A percentile compares a stretch with the other conserved stretches of the same genome.
These are phyloP conservation scores for Aspergillus heteromorphus DNA, from an alignment of 495 filamentous ascomycete genomes.

Conservation along the genomic window DNA sequence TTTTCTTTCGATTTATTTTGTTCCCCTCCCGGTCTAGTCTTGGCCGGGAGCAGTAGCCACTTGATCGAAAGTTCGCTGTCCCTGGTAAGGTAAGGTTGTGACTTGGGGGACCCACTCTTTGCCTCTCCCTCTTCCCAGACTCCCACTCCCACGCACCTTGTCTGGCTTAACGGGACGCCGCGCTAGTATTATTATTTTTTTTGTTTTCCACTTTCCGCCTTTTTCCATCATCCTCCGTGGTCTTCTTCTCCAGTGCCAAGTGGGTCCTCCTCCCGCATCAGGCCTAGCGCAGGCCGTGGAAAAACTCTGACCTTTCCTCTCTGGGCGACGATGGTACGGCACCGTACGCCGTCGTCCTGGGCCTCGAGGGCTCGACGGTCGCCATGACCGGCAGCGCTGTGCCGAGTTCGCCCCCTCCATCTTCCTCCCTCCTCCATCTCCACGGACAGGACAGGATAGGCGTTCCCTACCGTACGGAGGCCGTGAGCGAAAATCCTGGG, in stretches of 20 bases:
- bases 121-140: constrained; percentile 1
- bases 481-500: neutral
- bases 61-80: constrained; percentile 17
- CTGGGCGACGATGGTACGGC: constrained; percentile 12
- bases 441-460: neutral
- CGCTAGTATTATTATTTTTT: constrained; percentile 12
- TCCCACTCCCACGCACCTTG: constrained; percentile 9
- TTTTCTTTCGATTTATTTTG: constrained; percentile 7
- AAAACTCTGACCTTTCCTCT: constrained; percentile 23
- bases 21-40: constrained; percentile 3
- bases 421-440: constrained; percentile 3
- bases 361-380: neutral
- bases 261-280: constrained; percentile 2
- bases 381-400: constrained; percentile 22
- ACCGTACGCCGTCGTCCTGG: constrained; percentile 14
- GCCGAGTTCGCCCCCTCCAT: constrained; percentile 24
- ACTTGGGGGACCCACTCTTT: neutral
- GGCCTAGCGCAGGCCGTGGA: constrained; percentile 12
- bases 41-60: constrained; percentile 22
- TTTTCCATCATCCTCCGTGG: constrained; percentile 9
- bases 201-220: constrained; percentile 8
- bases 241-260: constrained; percentile 10
- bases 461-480: neutral
- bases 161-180: constrained; percentile 16
- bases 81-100: constrained; percentile 14